phyloP scores from a whole-genome alignment of 2,329 filamentous ascomycete species.

The Cladosporium sp. region DNA sequence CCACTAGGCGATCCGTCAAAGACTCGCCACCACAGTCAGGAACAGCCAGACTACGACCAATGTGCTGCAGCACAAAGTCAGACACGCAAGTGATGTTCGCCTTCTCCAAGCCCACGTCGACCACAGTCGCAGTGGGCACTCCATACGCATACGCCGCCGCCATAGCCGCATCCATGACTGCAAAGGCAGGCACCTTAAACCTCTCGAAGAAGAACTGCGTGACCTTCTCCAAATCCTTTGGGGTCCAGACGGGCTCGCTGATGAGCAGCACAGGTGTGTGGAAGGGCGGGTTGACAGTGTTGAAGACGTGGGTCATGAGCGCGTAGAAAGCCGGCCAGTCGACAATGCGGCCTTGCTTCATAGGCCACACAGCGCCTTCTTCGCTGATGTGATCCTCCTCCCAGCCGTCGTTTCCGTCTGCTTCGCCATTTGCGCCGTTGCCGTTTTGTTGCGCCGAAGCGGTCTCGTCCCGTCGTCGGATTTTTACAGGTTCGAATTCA shows the following conservation, averaged over 20 bases:
- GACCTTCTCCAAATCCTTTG: constrained; percentile 80
- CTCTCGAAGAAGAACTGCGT: constrained; percentile 97
- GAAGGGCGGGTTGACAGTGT: constrained; percentile 83
- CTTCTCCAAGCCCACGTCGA: constrained; percentile 91
- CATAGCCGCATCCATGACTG: constrained; percentile 83
- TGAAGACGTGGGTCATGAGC: constrained; percentile 88
- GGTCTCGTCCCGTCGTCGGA: constrained; percentile 53
- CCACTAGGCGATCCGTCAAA: constrained; percentile 72
- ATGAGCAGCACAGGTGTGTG: constrained; percentile 93
- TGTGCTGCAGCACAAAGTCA: constrained; percentile 74
- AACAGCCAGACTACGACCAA: constrained; percentile 62
- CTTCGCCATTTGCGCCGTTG: constrained; percentile 30
- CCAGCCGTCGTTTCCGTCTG: constrained; percentile 66
- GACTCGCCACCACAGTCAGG: constrained; percentile 78
- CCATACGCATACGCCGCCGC: constrained; percentile 82
- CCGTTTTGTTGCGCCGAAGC: constrained; percentile 17
- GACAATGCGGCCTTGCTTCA: constrained; percentile 76
- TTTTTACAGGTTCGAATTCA: constrained; percentile 78
- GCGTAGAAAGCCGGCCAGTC: constrained; percentile 94
- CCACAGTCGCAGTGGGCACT: constrained; percentile 74
- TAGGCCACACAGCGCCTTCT: constrained; percentile 87
- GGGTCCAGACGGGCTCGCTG: constrained; percentile 85
- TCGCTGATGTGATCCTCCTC: constrained; percentile 86
- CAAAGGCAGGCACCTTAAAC: constrained; percentile 90
- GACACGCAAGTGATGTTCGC: constrained; percentile 88